Evolutionary conservation across 768 basidiomycete genomes (phyloP).

Genomic region (Boletus sensibilis): DNA sequence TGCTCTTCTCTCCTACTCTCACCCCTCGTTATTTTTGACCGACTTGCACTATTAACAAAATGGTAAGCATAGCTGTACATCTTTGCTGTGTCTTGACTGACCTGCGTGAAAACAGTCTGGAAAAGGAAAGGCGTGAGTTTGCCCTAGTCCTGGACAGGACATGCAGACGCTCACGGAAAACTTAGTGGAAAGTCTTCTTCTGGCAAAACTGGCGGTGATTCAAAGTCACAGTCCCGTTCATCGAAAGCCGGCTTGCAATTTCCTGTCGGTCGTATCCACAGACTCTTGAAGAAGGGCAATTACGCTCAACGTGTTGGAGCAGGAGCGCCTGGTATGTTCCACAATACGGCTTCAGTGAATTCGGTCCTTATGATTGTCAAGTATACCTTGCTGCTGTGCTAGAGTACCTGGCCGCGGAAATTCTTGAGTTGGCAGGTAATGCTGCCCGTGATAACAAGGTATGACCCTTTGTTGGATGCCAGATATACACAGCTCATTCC

Average conservation of each 20-base stretch:
- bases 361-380: constrained; percentile 21
- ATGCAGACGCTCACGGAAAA: not conserved
- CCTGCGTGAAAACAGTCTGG: constrained; percentile 40
- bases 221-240: constrained; percentile 68
- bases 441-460: constrained; percentile 74
- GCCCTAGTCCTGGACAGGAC: constrained; percentile 1
- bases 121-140: constrained; percentile 52
- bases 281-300: constrained; percentile 71
- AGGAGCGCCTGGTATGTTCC: constrained; percentile 58
- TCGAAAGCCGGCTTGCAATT: constrained; percentile 64
- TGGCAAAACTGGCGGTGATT: constrained; percentile 48
- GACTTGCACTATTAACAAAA: constrained; percentile 18
- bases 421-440: constrained; percentile 82
- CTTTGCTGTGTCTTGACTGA: constrained; percentile 7
- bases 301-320: constrained; percentile 70
- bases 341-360: not conserved
- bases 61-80: constrained; percentile 29
- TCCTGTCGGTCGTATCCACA: constrained; percentile 82
- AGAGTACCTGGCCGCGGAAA: constrained; percentile 85
- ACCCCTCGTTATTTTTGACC: constrained; percentile 20
- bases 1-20: constrained; percentile 11
- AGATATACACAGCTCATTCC: not conserved
- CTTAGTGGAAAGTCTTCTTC: constrained; percentile 46
- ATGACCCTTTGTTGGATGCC: not conserved
- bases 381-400: constrained; percentile 85